Base-by-base conservation (phyloP, 1,139 yeast species). In the Geotrichum citri-aurantii region DNA sequence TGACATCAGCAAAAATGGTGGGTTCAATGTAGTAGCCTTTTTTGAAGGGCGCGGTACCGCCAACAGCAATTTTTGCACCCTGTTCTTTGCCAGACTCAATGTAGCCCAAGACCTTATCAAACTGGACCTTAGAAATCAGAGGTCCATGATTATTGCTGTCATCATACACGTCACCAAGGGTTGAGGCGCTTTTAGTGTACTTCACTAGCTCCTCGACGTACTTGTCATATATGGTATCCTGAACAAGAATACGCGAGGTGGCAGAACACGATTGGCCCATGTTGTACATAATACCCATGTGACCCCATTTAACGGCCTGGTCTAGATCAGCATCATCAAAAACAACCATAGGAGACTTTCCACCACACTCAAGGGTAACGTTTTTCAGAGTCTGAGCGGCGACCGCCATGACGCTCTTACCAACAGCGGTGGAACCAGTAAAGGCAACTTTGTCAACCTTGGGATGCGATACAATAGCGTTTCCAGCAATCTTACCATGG, bases 231-330 rank as follows among this genome's bases (percentile, higher is more conserved):
- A 86, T 78, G 56, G 82, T 83, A 63, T 84, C 89, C 73, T 88
- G 95, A 61, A 88, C 81, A 73, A 84, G 86, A 63, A 88, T 79
- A 79, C 96, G 82, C 50, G 95, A 87, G 66, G 93, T 92, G 57
- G 95, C 92, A 66, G 89, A 85, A 74, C 96, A 88, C 55, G 87
- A 88, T 76, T 88, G 95, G 72, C 95, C 96, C 65, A 90, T 85
- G 76, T 88, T 88, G 79, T 79, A 83, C 80, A 83, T 83, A 65
- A 84, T 84, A 72, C 88, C 88, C 54, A 75, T 72, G 63, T 80
- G 78, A 64, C 84, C 76, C 72, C 82, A 79, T 68, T 80, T 77
- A 61, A 87, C 80, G 61, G 95, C 82, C 64, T 77, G 76, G 26
- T 82, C 83, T 55, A 86, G 68, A 69, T 88, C 82, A 66, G 87